Percentiles rank a stretch among this genome's conserved stretches.
These are phyloP conservation scores for Solanum chiquidenum DNA, from an alignment of 257 asterid species.

Conservation along the genomic window DNA sequence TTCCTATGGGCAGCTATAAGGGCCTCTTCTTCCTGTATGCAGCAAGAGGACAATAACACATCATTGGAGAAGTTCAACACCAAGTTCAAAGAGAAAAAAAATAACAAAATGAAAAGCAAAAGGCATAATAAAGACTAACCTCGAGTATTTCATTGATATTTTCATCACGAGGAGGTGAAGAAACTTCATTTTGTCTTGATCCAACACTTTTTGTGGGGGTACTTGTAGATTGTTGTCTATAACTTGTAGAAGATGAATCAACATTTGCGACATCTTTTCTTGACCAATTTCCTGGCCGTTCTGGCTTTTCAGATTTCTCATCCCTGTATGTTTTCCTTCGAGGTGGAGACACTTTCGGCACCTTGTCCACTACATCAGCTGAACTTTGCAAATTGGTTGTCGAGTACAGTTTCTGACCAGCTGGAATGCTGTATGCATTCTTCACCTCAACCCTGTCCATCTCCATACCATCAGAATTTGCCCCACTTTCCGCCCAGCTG, in stretches of 20 bases:
- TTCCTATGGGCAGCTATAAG: slow-evolving; percentile 91
- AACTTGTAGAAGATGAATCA: slow-evolving; percentile 35
- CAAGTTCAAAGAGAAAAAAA: background rate
- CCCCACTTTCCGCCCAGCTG: slow-evolving; percentile 47
- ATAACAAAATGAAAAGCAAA: background rate
- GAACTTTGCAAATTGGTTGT: background rate
- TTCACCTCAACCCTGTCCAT: slow-evolving; percentile 42
- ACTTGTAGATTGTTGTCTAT: slow-evolving; percentile 33
- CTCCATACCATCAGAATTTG: slow-evolving; percentile 29
- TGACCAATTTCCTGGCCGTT: slow-evolving; percentile 39
- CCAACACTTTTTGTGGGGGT: slow-evolving; percentile 28
- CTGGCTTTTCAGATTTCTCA: slow-evolving; percentile 58
- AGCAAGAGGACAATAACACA: slow-evolving; percentile 1
- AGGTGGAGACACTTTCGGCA: slow-evolving; percentile 77
- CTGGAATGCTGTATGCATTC: slow-evolving; percentile 29
- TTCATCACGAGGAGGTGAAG: slow-evolving; percentile 41
- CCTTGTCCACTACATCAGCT: slow-evolving; percentile 52
- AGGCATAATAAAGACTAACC: slow-evolving; percentile 33
- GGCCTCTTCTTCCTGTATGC: slow-evolving; percentile 81
- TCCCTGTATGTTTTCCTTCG: slow-evolving; percentile 55
- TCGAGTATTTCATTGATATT: slow-evolving; percentile 80
- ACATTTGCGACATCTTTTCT: slow-evolving; percentile 37
- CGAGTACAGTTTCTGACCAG: slow-evolving; percentile 9
- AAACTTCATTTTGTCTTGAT: slow-evolving; percentile 22
- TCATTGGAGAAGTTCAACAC: background rate